Evolutionary conservation across 331 rosid species (phyloP), one percentile per base, ranked within the genome.

Genomic region (Malus hybrid): DNA sequence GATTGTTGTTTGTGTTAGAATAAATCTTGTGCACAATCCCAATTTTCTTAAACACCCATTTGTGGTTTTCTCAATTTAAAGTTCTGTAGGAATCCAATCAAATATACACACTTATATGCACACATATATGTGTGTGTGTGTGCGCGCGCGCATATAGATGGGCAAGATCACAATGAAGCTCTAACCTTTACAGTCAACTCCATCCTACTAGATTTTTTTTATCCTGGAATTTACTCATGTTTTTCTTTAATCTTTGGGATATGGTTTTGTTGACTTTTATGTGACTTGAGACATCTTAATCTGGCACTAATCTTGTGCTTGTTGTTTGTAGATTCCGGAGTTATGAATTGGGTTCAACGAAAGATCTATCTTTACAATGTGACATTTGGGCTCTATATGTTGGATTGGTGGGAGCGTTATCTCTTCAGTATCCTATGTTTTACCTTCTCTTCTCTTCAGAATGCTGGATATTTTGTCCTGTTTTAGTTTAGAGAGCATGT

Each of bases 401-500:
- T 93, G 85, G 98, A 93, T 66, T 88, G 96, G 93, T 93, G 98
- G 98, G 98, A 93, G 85, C 96, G 96, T 70, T 88, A 78, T 73
- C 82, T 90, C 29, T 93, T 93, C 77, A 91, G 98, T 93, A 93
- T 91, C 93, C 95, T 89, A 72, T 68, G 29, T 77, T 67, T 4
- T 57, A 18, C 57, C 32, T 20, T 44, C 28, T 19, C 52, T 70
- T 78, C 30, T 76, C 30, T 55, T 39, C 33, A 48, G 36, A 50
- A 53, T 71, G 71, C 42, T 66, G 70, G 46, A 16, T 61, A 7
- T 30, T 2, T 42, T 18, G 20, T 22, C 46, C n/a, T 33, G 56
- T 74, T 79, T 30, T 18, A 70, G 65, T 48, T 79, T 33, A 12
- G 53, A 50, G 50, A 64, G 57, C 50, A 67, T 16, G 19, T 53